phyloP scores from a whole-genome alignment of 441 rosid species.

The Rhodomyrtus psidioides region DNA sequence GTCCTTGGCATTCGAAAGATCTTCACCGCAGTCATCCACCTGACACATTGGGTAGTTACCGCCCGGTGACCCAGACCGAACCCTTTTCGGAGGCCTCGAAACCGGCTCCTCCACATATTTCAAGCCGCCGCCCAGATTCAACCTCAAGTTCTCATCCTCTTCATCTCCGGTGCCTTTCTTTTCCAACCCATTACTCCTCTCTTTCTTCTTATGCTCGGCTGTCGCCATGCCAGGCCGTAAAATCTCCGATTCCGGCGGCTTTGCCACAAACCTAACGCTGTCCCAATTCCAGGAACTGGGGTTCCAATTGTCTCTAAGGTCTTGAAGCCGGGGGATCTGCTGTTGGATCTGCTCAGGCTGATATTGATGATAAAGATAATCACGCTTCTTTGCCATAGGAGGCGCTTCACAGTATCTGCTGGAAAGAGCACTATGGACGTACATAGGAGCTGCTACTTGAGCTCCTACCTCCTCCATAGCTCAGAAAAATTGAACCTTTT shows the following conservation, averaged over 20 bases:
- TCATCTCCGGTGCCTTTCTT: slow-evolving; percentile 12
- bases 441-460: slow-evolving; percentile 59
- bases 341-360: slow-evolving; percentile 23
- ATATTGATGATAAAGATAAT: slow-evolving; percentile 35
- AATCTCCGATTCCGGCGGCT: slow-evolving; percentile 33
- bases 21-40: slow-evolving; percentile 77
- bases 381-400: slow-evolving; percentile 54
- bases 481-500: background rate
- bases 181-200: slow-evolving; percentile 13
- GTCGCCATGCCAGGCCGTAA: slow-evolving; percentile 21
- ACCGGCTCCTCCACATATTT: slow-evolving; percentile 38
- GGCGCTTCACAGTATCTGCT: slow-evolving; percentile 28
- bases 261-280: slow-evolving; percentile 51
- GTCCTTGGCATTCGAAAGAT: slow-evolving; percentile 74
- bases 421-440: slow-evolving; percentile 45
- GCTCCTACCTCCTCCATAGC: slow-evolving; percentile 73
- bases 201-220: slow-evolving; percentile 14
- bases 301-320: slow-evolving; percentile 48
- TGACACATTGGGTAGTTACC: slow-evolving; percentile 68
- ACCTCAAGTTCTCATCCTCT: slow-evolving; percentile 44
- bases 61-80: slow-evolving; percentile 72
- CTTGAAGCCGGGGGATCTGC: slow-evolving; percentile 8
- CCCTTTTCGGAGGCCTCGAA: slow-evolving; percentile 57
- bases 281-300: slow-evolving; percentile 84
- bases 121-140: slow-evolving; percentile 62